A percentile compares a stretch with the other conserved stretches of the same genome.
These are phyloP conservation scores for Panellus pusillus DNA, from an alignment of 768 basidiomycete genomes.

Conservation along the genomic window DNA sequence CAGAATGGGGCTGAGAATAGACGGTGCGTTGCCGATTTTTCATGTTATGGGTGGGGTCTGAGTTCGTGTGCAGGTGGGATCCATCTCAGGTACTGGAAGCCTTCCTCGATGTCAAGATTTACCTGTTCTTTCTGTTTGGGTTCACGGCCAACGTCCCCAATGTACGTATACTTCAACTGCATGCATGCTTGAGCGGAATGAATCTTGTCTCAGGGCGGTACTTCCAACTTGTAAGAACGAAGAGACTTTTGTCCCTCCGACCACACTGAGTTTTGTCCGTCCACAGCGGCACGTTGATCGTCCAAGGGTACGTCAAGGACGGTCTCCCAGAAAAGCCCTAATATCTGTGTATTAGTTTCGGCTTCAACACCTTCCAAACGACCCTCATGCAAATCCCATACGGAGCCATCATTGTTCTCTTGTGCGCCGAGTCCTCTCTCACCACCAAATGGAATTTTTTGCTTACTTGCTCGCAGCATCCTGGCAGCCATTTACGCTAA, in stretches of 20 bases:
- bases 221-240: conserved; percentile 26
- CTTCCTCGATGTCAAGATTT: conserved; percentile 34
- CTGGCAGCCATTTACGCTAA: conserved; percentile 22
- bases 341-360: no score
- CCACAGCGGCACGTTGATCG: conserved; percentile 25
- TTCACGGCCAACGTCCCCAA: conserved; percentile 29
- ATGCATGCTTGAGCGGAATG: not conserved
- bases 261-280: not conserved
- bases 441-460: no score
- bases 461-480: no score
- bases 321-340: no score
- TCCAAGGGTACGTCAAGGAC: conserved; percentile 22
- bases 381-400: conserved; percentile 28
- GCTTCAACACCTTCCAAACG: conserved; percentile 30
- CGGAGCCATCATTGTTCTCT: conserved; percentile 23
- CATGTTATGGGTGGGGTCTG: not conserved
- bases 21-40: conserved; percentile 10
- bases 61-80: conserved; percentile 17
- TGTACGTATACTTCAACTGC: conserved; percentile 8
- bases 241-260: not conserved
- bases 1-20: conserved; percentile 28
- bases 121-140: conserved; percentile 33
- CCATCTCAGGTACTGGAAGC: conserved; percentile 26
- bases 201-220: conserved; percentile 22
- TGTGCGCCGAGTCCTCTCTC: no score